Evolutionary conservation across 148 eudicot genomes (phyloP), one percentile per base, ranked within the genome.

Genomic region (Cornus controversa): DNA sequence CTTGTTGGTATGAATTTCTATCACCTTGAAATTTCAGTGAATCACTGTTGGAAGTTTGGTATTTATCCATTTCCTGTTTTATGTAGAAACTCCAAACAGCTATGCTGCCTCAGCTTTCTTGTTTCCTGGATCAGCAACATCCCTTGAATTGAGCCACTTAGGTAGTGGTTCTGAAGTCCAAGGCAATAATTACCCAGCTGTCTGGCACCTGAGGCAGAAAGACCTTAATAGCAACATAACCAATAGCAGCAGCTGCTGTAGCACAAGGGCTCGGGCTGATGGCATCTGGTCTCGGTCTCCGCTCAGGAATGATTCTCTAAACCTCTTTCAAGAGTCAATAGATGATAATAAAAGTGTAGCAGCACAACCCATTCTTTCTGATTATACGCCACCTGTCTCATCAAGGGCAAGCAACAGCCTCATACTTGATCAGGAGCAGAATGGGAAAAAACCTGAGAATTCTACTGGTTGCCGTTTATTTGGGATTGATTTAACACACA

Each of bases 401-500:
- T 77, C 84, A 70, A 66, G 45, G 45, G 8, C 45, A 2, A 2
- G 45, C 8, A 40, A 40, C 45, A 6, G 45, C 45, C 9, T 40
- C 45, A 40, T 53, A 57, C 69, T 37, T 10, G 82, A 82, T 53
- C 89, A 80, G 79, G 67, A 65, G 45, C 85, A 84, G 47, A 71
- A 70, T 37, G 76, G 68, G 28, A 87, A 81, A 66, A 92, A 77
- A 79, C 23, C 70, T 20, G 92, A 90, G 70, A 72, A 68, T n/a
- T 53, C 74, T 15, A 47, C 78, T 66, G 81, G 86, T 68, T 92
- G 94, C 75, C 81, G 96, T 47, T 70, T 95, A 82, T 95, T 95
- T 87, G 98, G 98, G 31, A 76, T 95, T 77, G 97, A 95, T 60
- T 80, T 95, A 77, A 83, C 79, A 40, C 83, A 65, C 67, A 75